Evolutionary conservation across 1,139 yeast genomes (phyloP).

Genomic region (Meyerozyma sp.): DNA sequence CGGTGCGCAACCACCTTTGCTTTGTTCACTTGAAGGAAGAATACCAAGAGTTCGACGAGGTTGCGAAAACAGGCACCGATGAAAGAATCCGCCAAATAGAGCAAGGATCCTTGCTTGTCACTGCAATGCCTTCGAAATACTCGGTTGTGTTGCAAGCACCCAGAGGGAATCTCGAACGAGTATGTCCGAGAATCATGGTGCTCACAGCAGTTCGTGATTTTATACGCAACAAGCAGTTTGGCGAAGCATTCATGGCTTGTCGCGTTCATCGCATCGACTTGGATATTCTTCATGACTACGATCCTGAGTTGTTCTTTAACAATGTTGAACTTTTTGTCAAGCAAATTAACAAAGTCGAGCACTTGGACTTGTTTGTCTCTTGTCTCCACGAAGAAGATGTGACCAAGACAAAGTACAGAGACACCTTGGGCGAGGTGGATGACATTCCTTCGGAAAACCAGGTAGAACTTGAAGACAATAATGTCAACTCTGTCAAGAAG

Average conservation of each 20-base stretch:
- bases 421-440: conserved; percentile 42
- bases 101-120: conserved; percentile 78
- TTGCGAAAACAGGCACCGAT: conserved; percentile 36
- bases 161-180: conserved; percentile 92
- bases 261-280: conserved; percentile 88
- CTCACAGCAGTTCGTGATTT: conserved; percentile 72
- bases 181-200: conserved; percentile 90
- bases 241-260: conserved; percentile 73
- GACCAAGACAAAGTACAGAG: conserved; percentile 73
- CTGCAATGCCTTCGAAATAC: conserved; percentile 77
- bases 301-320: conserved; percentile 59
- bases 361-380: conserved; percentile 81
- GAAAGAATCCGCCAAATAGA: conserved; percentile 88
- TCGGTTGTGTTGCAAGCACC: conserved; percentile 90
- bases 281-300: conserved; percentile 85
- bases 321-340: conserved; percentile 66
- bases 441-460: conserved; percentile 4
- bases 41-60: conserved; percentile 14
- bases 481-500: conserved; percentile 10
- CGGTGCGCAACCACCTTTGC: conserved; percentile 80
- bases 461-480: conserved; percentile 3
- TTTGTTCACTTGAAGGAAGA: conserved; percentile 61
- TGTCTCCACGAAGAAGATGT: conserved; percentile 87
- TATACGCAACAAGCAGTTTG: conserved; percentile 55
- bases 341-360: conserved; percentile 68